Evolutionary conservation across 73 alveolate genomes (phyloP).

Genomic region (Stentor roeselii): DNA sequence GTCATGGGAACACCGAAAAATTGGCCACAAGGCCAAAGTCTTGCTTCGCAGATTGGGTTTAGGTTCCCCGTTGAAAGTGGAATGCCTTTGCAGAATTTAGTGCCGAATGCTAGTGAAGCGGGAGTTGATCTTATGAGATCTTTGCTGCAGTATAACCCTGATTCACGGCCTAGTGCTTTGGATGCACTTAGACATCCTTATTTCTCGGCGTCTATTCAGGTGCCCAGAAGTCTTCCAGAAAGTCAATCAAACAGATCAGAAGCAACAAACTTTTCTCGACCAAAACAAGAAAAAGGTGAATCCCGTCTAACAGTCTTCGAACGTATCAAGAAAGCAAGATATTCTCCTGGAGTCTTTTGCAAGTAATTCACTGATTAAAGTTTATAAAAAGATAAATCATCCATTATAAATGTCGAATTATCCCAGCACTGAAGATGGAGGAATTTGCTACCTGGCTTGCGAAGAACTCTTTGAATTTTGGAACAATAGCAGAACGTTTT

Average conservation of each 20-base stretch:
- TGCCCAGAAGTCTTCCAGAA: neutral
- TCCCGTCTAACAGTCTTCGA: neutral
- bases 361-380: too few relatives aligned
- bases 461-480: slow-evolving; percentile 12
- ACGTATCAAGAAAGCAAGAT: slow-evolving; percentile 12
- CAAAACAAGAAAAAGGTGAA: slow-evolving; percentile 21
- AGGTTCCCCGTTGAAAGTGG: slow-evolving; percentile 73
- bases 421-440: slow-evolving; percentile 27
- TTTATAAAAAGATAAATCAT: too few relatives aligned
- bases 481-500: neutral
- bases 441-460: slow-evolving; percentile 25
- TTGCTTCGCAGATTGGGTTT: slow-evolving; percentile 73
- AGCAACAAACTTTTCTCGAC: neutral
- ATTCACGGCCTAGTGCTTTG: slow-evolving; percentile 62
- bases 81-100: slow-evolving; percentile 55
- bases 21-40: slow-evolving; percentile 83
- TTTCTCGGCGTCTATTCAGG: neutral
- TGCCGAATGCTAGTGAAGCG: slow-evolving; percentile 75
- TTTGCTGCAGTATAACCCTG: slow-evolving; percentile 74
- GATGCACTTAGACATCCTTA: slow-evolving; percentile 28
- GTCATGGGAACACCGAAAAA: slow-evolving; percentile 85
- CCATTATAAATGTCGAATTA: slow-evolving; percentile 37
- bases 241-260: neutral
- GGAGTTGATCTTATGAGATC: slow-evolving; percentile 64
- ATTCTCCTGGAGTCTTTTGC: slow-evolving; percentile 17